Evolutionary conservation across 108 stramenopile genomes (phyloP).

Genomic region (Stephanodiscus minutulus): DNA sequence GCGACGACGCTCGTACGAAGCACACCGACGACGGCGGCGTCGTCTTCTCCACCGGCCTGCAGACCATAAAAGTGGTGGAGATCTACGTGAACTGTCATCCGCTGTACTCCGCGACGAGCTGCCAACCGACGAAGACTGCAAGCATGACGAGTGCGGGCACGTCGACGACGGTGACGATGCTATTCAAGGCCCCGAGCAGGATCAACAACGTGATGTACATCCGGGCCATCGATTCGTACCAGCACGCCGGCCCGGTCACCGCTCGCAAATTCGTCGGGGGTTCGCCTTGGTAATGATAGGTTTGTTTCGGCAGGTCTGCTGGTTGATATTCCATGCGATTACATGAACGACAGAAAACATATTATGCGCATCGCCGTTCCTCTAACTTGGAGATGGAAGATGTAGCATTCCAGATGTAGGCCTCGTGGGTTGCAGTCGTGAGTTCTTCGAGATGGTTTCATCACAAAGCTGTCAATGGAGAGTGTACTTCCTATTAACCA

Average conservation of each 20-base stretch:
- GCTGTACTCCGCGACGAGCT: background rate
- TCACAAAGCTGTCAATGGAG: too few relatives aligned
- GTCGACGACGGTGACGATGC: background rate
- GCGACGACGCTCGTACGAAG: constrained; percentile 7
- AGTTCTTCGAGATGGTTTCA: too few relatives aligned
- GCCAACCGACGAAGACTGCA: background rate
- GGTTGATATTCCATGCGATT: too few relatives aligned
- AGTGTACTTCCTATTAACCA: too few relatives aligned
- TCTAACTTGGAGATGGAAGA: too few relatives aligned
- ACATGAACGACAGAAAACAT: too few relatives aligned
- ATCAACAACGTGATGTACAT: constrained; percentile 8
- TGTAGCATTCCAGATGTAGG: too few relatives aligned
- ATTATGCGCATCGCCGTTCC: too few relatives aligned
- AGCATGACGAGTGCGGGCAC: background rate
- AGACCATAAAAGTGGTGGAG: constrained; percentile 3
- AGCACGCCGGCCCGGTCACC: constrained; percentile 6
- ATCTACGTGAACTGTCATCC: constrained; percentile 13
- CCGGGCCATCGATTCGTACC: background rate
- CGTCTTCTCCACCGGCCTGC: constrained; percentile 2
- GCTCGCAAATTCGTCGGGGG: background rate
- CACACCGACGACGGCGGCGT: constrained; percentile 4
- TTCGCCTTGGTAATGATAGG: too few relatives aligned
- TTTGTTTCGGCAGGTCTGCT: too few relatives aligned
- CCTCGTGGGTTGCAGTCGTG: too few relatives aligned
- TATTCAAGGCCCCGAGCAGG: background rate